Percentiles rank a stretch among this genome's conserved stretches.
Evolutionary conservation across 768 basidiomycete species (phyloP).

Genomic region (Lentinula lateritia): DNA sequence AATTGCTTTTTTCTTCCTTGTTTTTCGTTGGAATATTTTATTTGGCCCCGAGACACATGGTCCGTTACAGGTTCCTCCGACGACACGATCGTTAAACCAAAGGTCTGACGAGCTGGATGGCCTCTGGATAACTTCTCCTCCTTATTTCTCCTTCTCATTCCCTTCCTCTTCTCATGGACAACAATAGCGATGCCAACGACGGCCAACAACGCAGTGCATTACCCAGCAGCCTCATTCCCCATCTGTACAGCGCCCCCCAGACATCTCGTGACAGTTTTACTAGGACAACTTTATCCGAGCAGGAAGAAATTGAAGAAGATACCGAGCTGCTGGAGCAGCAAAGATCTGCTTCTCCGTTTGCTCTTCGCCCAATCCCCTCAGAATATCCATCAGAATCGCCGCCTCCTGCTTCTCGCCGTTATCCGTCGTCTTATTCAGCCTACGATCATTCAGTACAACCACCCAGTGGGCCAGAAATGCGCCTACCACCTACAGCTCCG

Average conservation of each 20-base stretch:
- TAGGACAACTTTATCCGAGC: conserved; percentile 8
- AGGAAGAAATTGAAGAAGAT: conserved; percentile 9
- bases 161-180: conserved; percentile 16
- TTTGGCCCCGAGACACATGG: not conserved
- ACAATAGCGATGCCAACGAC: conserved; percentile 9
- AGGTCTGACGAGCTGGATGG: not conserved
- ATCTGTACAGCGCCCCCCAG: conserved; percentile 35
- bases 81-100: not conserved
- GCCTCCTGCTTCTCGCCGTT: not conserved
- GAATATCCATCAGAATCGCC: conserved; percentile 9
- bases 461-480: not conserved
- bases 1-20: not conserved
- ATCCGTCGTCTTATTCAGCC: not conserved
- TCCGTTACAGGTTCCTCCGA: not conserved
- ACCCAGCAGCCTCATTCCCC: conserved; percentile 45
- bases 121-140: not conserved
- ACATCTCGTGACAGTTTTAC: conserved; percentile 11
- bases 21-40: not conserved
- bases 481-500: conserved; percentile 1
- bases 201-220: conserved; percentile 37
- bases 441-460: not conserved
- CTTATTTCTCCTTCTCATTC: not conserved
- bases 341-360: conserved; percentile 13
- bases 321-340: conserved; percentile 13
- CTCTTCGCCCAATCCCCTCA: conserved; percentile 12